Percentiles rank a stretch among this genome's conserved stretches.
phyloP scores from a whole-genome alignment of 495 filamentous ascomycete genomes.

The Talaromyces wortmannii region DNA sequence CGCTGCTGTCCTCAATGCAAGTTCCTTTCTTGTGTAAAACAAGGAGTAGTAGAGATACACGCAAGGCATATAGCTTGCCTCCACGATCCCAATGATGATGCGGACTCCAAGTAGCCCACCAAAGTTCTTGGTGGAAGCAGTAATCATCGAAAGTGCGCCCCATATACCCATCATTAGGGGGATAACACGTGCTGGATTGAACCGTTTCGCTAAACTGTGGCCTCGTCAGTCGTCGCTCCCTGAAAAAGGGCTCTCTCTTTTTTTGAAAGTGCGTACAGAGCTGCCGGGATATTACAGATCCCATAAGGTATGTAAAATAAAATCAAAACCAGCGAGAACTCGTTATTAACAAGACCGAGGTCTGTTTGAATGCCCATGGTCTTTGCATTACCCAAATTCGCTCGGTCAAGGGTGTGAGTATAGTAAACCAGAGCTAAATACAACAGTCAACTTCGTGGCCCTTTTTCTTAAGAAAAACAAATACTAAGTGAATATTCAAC shows the following conservation, averaged over 20 bases:
- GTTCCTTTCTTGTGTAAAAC: conserved; percentile 1
- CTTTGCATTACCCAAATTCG: conserved; percentile 1
- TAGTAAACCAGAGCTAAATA: conserved; percentile 1
- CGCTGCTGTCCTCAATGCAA: conserved; percentile 1
- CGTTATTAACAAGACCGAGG: not conserved
- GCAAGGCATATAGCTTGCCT: conserved; percentile 2
- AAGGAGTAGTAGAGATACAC: conserved; percentile 3
- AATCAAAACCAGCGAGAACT: not conserved
- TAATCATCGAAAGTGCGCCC: not conserved
- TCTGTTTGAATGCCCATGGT: not conserved
- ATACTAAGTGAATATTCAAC: not conserved
- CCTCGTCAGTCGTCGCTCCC: no score
- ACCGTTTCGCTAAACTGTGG: not conserved
- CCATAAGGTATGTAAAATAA: conserved; percentile 2
- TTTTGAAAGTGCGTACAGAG: not conserved
- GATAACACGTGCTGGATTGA: not conserved
- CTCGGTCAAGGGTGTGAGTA: conserved; percentile 1
- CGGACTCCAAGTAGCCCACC: not conserved
- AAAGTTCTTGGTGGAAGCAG: conserved; percentile 1
- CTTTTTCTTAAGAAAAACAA: not conserved
- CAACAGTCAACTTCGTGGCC: not conserved
- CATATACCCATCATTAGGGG: not conserved
- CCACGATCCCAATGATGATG: not conserved
- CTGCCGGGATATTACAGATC: conserved; percentile 1
- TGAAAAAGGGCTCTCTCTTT: no score